These are phyloP conservation scores for Crithidia mellificae DNA, from an alignment of 208 protist species.

Conservation along the genomic window DNA sequence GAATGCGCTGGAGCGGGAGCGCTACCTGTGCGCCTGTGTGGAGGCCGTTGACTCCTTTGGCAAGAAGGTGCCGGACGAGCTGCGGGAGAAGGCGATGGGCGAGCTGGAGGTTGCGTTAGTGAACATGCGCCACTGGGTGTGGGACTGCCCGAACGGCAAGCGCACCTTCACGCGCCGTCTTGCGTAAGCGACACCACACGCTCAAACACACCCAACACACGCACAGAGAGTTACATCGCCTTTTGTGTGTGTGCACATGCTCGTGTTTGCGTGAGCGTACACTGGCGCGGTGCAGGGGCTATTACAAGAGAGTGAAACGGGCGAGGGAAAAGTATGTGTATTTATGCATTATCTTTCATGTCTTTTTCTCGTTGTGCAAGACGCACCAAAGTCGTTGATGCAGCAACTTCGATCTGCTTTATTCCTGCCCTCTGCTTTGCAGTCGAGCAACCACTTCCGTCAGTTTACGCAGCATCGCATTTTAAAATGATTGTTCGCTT, in stretches of 20 bases:
- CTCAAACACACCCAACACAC: too few relatives aligned
- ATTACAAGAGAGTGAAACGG: not conserved
- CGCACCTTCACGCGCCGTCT: slow-evolving; percentile 72
- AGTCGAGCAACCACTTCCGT: too few relatives aligned
- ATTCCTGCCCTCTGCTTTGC: too few relatives aligned
- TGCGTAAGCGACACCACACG: slow-evolving; percentile 36
- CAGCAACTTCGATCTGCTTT: too few relatives aligned
- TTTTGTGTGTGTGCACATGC: too few relatives aligned
- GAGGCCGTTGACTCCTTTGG: slow-evolving; percentile 78
- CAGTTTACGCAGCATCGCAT: too few relatives aligned
- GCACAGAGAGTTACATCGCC: too few relatives aligned
- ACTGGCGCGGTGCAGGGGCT: too few relatives aligned
- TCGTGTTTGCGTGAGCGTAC: too few relatives aligned
- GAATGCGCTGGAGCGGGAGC: slow-evolving; percentile 90
- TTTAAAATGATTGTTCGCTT: too few relatives aligned
- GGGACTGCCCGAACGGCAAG: slow-evolving; percentile 90
- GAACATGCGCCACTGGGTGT: slow-evolving; percentile 90
- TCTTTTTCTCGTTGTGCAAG: not conserved
- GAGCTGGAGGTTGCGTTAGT: slow-evolving; percentile 81
- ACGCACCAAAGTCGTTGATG: not conserved
- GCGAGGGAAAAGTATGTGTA: too few relatives aligned
- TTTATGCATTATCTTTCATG: not conserved
- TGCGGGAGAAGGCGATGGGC: slow-evolving; percentile 73
- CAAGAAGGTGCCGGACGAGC: slow-evolving; percentile 79
- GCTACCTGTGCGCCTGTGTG: slow-evolving; percentile 81